Base-by-base conservation (phyloP, 1,284 basidiomycete species). In the Apiotrichum montevideense region DNA sequence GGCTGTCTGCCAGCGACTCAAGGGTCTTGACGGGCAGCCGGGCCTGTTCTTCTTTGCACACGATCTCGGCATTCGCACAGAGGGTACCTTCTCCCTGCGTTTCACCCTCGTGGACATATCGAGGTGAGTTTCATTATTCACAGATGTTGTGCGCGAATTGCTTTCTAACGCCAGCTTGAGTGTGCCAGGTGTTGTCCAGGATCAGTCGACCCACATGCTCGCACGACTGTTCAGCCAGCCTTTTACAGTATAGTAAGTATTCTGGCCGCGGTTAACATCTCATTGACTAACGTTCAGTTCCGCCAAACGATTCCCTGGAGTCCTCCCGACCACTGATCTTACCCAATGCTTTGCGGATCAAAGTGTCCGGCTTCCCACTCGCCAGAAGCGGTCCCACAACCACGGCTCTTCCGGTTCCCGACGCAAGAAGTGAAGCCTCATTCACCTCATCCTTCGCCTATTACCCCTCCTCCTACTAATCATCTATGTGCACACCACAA, bases 321-420 rank as follows among this genome's bases (percentile, higher is more conserved):
- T 94, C 37, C 87, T 89, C 85, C 90, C 90, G 70, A 91, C 89
- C 11, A 93, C 91, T 40, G 85, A 88, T 13, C 81, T 94, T 37
- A 93, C 91, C 32, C 88, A 90, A 59, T 86, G 87, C n/a, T 87
- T 95, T 70, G 89, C 89, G 15, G 87, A 86, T 66, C 91, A 95
- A 79, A 90, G 90, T 37, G 87, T 93, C 75, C 90, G 93, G 72
- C 80, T 95, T 52, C 89, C 92, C 34, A 80, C 71, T 7, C 55
- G 73, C 3, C 69, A 72, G 43, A 65, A 61, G 46, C 58, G 62
- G 9, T 57, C 61, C 6, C 54, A 51, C 39, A 15, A 39, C 21
- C 34, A 35, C 35, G 35, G 47, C 35, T 15, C 34, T 14, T 9
- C 46, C 1, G 32, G 46, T 21, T 33, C 53, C 35, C 54, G 54